Evolutionary conservation across 768 basidiomycete genomes (phyloP).

Genomic region (Tylopilus intermedius): DNA sequence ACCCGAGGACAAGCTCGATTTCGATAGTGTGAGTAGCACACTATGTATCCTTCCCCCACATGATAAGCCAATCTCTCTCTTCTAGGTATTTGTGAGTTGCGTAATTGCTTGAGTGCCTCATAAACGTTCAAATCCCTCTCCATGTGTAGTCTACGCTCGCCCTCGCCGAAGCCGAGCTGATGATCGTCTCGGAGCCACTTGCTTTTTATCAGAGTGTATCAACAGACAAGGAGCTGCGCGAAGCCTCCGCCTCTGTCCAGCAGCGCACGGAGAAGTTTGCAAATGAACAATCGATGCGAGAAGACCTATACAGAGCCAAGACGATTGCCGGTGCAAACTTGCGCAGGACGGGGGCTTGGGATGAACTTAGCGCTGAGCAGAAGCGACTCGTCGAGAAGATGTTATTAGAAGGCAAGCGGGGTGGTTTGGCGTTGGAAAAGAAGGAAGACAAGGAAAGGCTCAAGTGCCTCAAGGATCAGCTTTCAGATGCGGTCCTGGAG

Average conservation of each 20-base stretch:
- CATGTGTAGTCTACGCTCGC: slow-evolving; percentile 52
- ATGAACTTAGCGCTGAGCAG: slow-evolving; percentile 62
- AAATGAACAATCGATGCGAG: slow-evolving; percentile 73
- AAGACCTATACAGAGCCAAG: slow-evolving; percentile 74
- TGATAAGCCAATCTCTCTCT: not conserved
- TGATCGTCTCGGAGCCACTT: slow-evolving; percentile 50
- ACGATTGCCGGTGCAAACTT: slow-evolving; percentile 64
- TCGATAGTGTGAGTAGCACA: slow-evolving; percentile 50
- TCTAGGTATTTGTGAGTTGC: slow-evolving; percentile 67
- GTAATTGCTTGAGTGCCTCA: not conserved
- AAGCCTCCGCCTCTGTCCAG: slow-evolving; percentile 73
- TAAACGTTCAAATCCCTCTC: slow-evolving; percentile 14
- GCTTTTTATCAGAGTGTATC: slow-evolving; percentile 81
- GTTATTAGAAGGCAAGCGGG: slow-evolving; percentile 70
- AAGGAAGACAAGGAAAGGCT: slow-evolving; percentile 51
- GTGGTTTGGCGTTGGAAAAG: slow-evolving; percentile 70
- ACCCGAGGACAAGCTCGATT: slow-evolving; percentile 52
- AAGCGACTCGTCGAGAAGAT: slow-evolving; percentile 74
- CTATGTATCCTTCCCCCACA: not conserved
- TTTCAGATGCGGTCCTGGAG: slow-evolving; percentile 66
- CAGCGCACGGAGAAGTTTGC: slow-evolving; percentile 59
- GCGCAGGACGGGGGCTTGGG: slow-evolving; percentile 54
- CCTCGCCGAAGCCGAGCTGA: slow-evolving; percentile 51
- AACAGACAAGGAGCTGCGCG: slow-evolving; percentile 63
- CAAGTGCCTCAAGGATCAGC: slow-evolving; percentile 63